Conservation (phyloP, 495 filamentous ascomycete species). For the Penicillium verhagenii region DNA sequence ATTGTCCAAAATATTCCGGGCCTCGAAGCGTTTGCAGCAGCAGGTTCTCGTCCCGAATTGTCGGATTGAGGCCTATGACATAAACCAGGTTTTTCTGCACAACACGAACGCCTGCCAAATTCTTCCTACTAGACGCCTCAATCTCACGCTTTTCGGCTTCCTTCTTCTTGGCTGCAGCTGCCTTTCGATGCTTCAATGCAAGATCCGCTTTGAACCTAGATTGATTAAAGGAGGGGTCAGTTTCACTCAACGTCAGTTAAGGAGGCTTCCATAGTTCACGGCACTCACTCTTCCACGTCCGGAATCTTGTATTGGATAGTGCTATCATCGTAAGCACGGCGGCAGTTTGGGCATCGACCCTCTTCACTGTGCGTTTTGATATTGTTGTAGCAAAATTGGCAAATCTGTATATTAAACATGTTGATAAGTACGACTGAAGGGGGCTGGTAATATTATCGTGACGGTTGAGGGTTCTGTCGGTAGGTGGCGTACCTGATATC, state of each 20-base stretch:
- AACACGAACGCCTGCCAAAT: slow-evolving; percentile 89
- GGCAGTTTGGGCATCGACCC: slow-evolving; percentile 92
- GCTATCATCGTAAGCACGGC: slow-evolving; percentile 91
- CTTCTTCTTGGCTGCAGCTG: slow-evolving; percentile 86
- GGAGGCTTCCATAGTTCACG: not conserved
- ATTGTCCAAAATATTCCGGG: slow-evolving; percentile 93
- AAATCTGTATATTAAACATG: slow-evolving; percentile 61
- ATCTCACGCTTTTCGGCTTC: slow-evolving; percentile 95
- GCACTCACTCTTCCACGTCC: slow-evolving; percentile 81
- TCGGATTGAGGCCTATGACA: slow-evolving; percentile 89
- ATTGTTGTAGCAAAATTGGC: slow-evolving; percentile 99
- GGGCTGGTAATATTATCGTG: not conserved
- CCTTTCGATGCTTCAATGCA: slow-evolving; percentile 85
- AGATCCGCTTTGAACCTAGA: slow-evolving; percentile 78
- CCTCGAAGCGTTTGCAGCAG: slow-evolving; percentile 84
- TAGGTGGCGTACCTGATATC: slow-evolving; percentile 74
- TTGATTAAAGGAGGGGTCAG: not conserved
- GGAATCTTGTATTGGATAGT: slow-evolving; percentile 94
- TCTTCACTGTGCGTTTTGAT: slow-evolving; percentile 91
- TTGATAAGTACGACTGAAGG: not conserved
- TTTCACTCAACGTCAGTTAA: not conserved
- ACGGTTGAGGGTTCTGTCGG: no score
- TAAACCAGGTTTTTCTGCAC: slow-evolving; percentile 99
- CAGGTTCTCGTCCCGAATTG: slow-evolving; percentile 81
- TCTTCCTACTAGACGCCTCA: slow-evolving; percentile 90